Evolutionary conservation across 1,284 basidiomycete species (phyloP).

Genomic region (Tilletia walkeri): DNA sequence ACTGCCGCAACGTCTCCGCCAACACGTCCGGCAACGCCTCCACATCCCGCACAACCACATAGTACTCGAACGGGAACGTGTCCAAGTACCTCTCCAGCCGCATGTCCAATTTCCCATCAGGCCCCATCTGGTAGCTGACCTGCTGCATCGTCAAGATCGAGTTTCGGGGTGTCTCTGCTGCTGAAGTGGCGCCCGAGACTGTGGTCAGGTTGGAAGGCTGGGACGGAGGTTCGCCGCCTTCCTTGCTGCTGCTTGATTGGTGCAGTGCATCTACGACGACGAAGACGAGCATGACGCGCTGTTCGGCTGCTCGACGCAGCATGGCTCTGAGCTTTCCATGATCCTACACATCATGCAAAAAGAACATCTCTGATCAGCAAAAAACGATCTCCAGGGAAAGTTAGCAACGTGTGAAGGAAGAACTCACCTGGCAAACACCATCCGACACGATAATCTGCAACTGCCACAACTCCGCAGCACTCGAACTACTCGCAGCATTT

Average conservation of each 20-base stretch:
- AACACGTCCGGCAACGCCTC: slow-evolving; percentile 89
- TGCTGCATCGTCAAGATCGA: slow-evolving; percentile 93
- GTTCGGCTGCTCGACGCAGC: slow-evolving; percentile 81
- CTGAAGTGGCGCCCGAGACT: not conserved
- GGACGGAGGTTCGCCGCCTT: slow-evolving; percentile 10
- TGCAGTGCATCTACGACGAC: slow-evolving; percentile 84
- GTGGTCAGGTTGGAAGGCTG: not conserved
- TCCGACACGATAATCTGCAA: slow-evolving; percentile 98
- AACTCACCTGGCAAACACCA: slow-evolving; percentile 76
- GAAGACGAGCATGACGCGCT: slow-evolving; percentile 94
- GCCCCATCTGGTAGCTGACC: slow-evolving; percentile 75
- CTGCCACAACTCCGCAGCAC: slow-evolving; percentile 85
- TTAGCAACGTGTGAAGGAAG: not conserved
- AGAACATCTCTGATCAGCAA: not conserved
- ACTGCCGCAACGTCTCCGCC: slow-evolving; percentile 87
- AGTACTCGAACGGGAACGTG: slow-evolving; percentile 98
- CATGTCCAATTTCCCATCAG: slow-evolving; percentile 73
- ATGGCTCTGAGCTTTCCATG: slow-evolving; percentile 79
- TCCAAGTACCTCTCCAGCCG: slow-evolving; percentile 83
- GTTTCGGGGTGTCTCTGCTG: slow-evolving; percentile 61
- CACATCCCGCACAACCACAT: slow-evolving; percentile 84
- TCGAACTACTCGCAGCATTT: slow-evolving; percentile 64
- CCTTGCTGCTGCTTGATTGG: slow-evolving; percentile 35
- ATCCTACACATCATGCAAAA: slow-evolving; percentile 59
- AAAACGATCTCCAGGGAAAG: not conserved